Base-by-base conservation (phyloP, 257 asterid genomes). In the Cruciata laevipes region DNA sequence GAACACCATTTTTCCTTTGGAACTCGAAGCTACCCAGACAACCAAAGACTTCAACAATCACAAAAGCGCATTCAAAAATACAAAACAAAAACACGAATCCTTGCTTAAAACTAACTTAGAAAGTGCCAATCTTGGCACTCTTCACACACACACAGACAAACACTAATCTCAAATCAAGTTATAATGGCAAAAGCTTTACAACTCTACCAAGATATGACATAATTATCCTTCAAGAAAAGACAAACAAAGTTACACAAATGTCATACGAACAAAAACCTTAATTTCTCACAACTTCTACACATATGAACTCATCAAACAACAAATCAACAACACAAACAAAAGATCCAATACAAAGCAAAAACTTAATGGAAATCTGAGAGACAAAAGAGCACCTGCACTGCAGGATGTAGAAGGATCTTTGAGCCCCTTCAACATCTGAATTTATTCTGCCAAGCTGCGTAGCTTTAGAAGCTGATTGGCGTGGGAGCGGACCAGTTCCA, bases 341-440 rank as follows among this genome's bases (percentile, higher is more conserved):
- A 18, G 33, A 12, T 30, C 51, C 32, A 32, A 31, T 20, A 32
- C n/a, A 67, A 67, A 52, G 12, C 25, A 10, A 38, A 32, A 52
- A 31, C 35, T 31, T 51, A 2, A 2, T 2, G 32, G 27, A 40
- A 61, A 69, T 44, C 49, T 13, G 33, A 61, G 3, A 65, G 47
- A 7, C 17, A 30, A 16, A 65, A 65, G 30, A 38, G 13, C 56
- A 74, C 91, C 89, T 18, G 89, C 95, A 73, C 95, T 85, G 85
- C 91, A 87, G 33, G 91, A 85, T 65, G 89, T 79, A 25, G 91
- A 91, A 37, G 95, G 91, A 63, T 85, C 95, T 66, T 80, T 85
- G 67, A 87, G 85, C 78, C 85, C 91, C 78, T 87, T 87, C 85
- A 83, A 70, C 71, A 87, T 87, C 78, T 91, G 81, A n/a, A n/a